Evolutionary conservation across 306 rosid species (phyloP).

Genomic region (Begonia fuchsioides): DNA sequence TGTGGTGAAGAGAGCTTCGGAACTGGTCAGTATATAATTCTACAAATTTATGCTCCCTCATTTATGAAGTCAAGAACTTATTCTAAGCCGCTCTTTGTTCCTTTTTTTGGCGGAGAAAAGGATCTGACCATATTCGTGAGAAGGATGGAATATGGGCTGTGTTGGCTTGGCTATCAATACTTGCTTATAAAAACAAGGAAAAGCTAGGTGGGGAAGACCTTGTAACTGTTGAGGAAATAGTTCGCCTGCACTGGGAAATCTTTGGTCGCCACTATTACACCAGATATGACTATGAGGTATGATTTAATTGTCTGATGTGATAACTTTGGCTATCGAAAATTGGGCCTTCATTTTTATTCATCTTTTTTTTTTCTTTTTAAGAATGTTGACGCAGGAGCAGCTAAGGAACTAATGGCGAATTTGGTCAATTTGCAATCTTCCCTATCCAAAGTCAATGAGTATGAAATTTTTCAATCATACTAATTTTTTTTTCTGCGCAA

Average conservation of each 20-base stretch:
- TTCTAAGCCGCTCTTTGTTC: conserved; percentile 10
- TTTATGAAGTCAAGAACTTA: not conserved
- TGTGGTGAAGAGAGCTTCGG: conserved; percentile 99
- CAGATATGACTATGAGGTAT: conserved; percentile 89
- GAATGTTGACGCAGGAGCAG: conserved; percentile 93
- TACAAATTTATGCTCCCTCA: not conserved
- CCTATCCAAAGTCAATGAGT: conserved; percentile 71
- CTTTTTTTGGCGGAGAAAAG: conserved; percentile 25
- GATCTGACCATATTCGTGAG: conserved; percentile 95
- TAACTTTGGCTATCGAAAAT: conserved; percentile 1
- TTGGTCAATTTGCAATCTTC: conserved; percentile 88
- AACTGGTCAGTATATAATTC: conserved; percentile 49
- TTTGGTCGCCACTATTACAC: conserved; percentile 97
- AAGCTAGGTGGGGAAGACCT: conserved; percentile 58
- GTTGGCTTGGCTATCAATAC: conserved; percentile 88
- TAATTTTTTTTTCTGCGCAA: too few relatives aligned
- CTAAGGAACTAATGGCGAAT: conserved; percentile 79
- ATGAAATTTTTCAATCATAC: conserved; percentile 14
- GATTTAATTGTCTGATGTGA: conserved; percentile 2
- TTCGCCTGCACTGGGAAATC: conserved; percentile 83
- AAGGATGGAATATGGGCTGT: conserved; percentile 99
- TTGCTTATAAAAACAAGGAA: conserved; percentile 75
- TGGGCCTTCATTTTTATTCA: conserved; percentile 5
- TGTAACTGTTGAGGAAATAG: conserved; percentile 90
- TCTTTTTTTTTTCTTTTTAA: conserved; percentile 20